Evolutionary conservation across 1,284 basidiomycete species (phyloP).

Genomic region (Cryptococcus floricola): DNA sequence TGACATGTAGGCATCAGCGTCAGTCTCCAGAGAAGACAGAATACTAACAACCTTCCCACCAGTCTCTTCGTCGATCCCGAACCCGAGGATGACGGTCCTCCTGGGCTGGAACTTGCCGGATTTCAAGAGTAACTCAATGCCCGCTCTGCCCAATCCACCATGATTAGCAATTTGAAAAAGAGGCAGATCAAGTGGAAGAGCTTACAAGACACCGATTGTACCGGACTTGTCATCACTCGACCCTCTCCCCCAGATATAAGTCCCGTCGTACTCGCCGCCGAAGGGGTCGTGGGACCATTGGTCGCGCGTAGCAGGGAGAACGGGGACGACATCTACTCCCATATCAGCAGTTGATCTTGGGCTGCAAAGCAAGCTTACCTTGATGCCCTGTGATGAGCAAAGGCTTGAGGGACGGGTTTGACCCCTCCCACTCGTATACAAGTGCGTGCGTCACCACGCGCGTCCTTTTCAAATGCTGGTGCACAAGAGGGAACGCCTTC

Average conservation of each 20-base stretch:
- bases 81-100: conserved; percentile 59
- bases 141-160: conserved; percentile 44
- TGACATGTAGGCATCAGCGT: neutral
- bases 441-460: conserved; percentile 65
- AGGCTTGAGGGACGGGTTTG: conserved; percentile 58
- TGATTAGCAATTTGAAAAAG: neutral
- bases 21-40: neutral
- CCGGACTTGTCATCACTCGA: conserved; percentile 61
- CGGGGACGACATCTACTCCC: conserved; percentile 57
- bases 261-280: conserved; percentile 63
- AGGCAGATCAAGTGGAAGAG: neutral
- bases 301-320: conserved; percentile 55
- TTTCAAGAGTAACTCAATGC: conserved; percentile 58
- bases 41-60: conserved; percentile 51
- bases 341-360: neutral
- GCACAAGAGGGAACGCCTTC: conserved; percentile 47
- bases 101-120: conserved; percentile 54
- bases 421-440: conserved; percentile 62
- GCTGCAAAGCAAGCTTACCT: conserved; percentile 47
- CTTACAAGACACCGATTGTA: conserved; percentile 57
- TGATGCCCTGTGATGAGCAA: conserved; percentile 64
- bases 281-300: conserved; percentile 62
- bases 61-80: conserved; percentile 69
- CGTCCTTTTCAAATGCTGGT: conserved; percentile 55
- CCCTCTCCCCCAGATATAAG: conserved; percentile 60